These are phyloP conservation scores for Phoma herbarum DNA, from an alignment of 2,329 filamentous ascomycete genomes.

Conservation along the genomic window DNA sequence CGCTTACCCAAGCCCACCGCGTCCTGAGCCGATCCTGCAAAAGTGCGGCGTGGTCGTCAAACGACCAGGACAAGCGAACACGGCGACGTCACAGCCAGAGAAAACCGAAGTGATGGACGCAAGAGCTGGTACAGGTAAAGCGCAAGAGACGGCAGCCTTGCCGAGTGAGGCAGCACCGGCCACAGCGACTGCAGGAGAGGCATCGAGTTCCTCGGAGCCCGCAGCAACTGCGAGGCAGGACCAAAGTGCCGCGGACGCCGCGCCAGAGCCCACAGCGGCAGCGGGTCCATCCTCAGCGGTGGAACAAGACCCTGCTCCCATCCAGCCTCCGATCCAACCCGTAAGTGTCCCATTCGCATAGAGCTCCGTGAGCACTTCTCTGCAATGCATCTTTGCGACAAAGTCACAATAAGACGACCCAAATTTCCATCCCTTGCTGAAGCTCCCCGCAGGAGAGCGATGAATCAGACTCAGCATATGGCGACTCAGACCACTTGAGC, in stretches of 20 bases:
- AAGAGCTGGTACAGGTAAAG: background rate
- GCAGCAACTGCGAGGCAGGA: slow-evolving; percentile 2
- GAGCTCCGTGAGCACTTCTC: background rate
- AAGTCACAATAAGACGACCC: background rate
- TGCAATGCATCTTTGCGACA: background rate
- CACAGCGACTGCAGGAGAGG: background rate
- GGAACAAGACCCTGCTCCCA: slow-evolving; percentile 18
- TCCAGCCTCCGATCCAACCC: slow-evolving; percentile 19
- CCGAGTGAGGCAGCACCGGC: slow-evolving; percentile 1
- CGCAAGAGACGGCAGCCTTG: background rate
- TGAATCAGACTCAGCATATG: slow-evolving; percentile 38
- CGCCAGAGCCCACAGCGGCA: background rate
- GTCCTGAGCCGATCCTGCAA: slow-evolving; percentile 15
- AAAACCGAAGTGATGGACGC: background rate
- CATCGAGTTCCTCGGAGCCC: background rate
- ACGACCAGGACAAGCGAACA: background rate
- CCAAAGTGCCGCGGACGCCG: slow-evolving; percentile 6
- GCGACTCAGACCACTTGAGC: slow-evolving; percentile 33
- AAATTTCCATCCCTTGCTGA: background rate
- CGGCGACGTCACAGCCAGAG: slow-evolving; percentile 11
- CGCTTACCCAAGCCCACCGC: slow-evolving; percentile 3
- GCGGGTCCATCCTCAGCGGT: slow-evolving; percentile 9
- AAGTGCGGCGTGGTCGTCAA: slow-evolving; percentile 8
- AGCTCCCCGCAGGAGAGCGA: slow-evolving; percentile 15
- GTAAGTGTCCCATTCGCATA: slow-evolving; percentile 1